These are phyloP conservation scores for Populus tremula DNA, from an alignment of 345 rosid genomes.

Conservation along the genomic window DNA sequence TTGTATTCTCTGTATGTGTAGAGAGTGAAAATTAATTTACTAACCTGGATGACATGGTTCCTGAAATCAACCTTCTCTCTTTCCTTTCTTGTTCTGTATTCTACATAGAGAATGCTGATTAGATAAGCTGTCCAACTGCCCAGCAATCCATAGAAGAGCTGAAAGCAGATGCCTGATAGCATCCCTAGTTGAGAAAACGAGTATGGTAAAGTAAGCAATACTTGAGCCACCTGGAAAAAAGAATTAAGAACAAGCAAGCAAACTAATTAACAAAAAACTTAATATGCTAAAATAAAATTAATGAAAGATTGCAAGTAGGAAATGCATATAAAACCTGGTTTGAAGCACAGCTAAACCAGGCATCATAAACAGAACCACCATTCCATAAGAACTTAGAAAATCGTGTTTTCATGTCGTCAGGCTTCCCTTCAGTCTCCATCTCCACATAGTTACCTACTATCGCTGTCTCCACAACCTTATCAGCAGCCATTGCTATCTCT, in stretches of 20 bases:
- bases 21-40: too few species aligned
- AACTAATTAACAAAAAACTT: too few species aligned
- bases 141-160: constrained; percentile 84
- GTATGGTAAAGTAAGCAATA: constrained; percentile 90
- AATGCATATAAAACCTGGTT: constrained; percentile 57
- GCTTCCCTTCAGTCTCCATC: constrained; percentile 82
- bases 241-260: background rate
- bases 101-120: constrained; percentile 87
- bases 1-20: background rate
- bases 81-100: constrained; percentile 93
- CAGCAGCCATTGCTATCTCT: constrained; percentile 42
- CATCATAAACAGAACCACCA: constrained; percentile 96
- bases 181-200: constrained; percentile 98
- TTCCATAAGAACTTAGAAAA: constrained; percentile 82
- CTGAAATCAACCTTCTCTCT: constrained; percentile 96
- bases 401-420: constrained; percentile 52
- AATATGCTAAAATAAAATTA: background rate
- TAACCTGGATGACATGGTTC: constrained; percentile 95
- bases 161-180: constrained; percentile 89
- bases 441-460: constrained; percentile 87
- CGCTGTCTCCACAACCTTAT: constrained; percentile 85
- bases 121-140: constrained; percentile 99
- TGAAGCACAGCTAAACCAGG: constrained; percentile 99
- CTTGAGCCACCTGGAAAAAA: constrained; percentile 95
- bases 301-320: background rate